phyloP scores from a whole-genome alignment of 768 basidiomycete species.

The Postia placenta region DNA sequence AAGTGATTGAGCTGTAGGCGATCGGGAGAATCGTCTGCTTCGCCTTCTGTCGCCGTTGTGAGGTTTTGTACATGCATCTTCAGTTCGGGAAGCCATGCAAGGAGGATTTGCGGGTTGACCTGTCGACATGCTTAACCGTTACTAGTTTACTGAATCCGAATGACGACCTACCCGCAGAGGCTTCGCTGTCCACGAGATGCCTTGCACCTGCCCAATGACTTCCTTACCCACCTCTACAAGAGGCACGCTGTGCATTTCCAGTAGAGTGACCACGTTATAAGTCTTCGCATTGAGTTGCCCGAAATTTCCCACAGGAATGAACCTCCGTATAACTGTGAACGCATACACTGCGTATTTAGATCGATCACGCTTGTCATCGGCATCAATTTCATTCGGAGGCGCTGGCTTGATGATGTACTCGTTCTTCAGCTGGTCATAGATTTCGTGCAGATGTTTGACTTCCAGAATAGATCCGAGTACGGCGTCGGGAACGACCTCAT shows the following conservation, averaged over 20 bases:
- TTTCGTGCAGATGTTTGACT: slow-evolving; percentile 20
- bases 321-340: slow-evolving; percentile 22
- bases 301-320: slow-evolving; percentile 14
- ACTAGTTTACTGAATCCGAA: slow-evolving; percentile 3
- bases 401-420: slow-evolving; percentile 20
- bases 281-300: slow-evolving; percentile 2
- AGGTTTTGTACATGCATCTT: slow-evolving; percentile 37
- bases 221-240: slow-evolving; percentile 53
- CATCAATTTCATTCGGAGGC: slow-evolving; percentile 5
- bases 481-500: slow-evolving; percentile 12
- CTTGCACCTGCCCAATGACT: slow-evolving; percentile 51
- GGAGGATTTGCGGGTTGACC: slow-evolving; percentile 52
- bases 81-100: slow-evolving; percentile 46
- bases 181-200: slow-evolving; percentile 55
- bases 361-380: slow-evolving; percentile 11
- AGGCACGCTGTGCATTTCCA: slow-evolving; percentile 54
- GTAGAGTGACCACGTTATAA: slow-evolving; percentile 19
- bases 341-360: slow-evolving; percentile 21
- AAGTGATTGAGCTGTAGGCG: slow-evolving; percentile 39
- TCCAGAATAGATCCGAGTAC: slow-evolving; percentile 19
- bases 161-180: slow-evolving; percentile 41
- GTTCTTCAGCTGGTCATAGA: slow-evolving; percentile 15
- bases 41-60: slow-evolving; percentile 23
- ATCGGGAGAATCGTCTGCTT: slow-evolving; percentile 30
- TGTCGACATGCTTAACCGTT: slow-evolving; percentile 19